A percentile compares a stretch with the other conserved stretches of the same genome.
phyloP scores from a whole-genome alignment of 2,329 filamentous ascomycete species.

The Exophiala sideris region DNA sequence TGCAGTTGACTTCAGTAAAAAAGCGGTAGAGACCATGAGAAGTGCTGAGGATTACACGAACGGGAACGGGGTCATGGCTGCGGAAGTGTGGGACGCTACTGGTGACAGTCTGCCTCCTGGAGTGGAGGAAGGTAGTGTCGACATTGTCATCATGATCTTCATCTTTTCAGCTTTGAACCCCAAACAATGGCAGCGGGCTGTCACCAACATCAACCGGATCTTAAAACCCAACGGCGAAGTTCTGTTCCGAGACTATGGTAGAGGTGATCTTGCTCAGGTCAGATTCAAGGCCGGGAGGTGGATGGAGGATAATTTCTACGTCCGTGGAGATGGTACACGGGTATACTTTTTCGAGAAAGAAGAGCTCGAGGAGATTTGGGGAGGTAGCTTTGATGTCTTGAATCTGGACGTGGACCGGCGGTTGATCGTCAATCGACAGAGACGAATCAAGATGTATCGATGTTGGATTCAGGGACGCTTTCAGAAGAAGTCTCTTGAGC shows the following conservation, averaged over 20 bases:
- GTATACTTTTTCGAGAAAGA: conserved; percentile 96
- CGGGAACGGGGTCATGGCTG: conserved; percentile 61
- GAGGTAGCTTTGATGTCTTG: conserved; percentile 65
- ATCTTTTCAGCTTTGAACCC: conserved; percentile 92
- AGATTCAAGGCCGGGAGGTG: conserved; percentile 94
- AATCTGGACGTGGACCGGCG: conserved; percentile 82
- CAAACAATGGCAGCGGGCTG: conserved; percentile 75
- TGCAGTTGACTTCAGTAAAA: conserved; percentile 95
- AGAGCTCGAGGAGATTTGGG: conserved; percentile 78
- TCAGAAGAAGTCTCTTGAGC: conserved; percentile 29
- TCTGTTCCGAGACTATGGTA: conserved; percentile 93
- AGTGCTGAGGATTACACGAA: conserved; percentile 71
- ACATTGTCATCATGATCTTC: conserved; percentile 92
- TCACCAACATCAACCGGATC: conserved; percentile 74
- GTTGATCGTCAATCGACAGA: conserved; percentile 85
- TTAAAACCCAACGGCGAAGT: conserved; percentile 92
- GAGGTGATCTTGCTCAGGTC: conserved; percentile 93
- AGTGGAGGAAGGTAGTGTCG: conserved; percentile 73
- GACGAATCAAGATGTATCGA: conserved; percentile 94
- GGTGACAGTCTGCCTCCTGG: conserved; percentile 69
- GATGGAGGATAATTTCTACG: conserved; percentile 95
- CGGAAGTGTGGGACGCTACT: conserved; percentile 92
- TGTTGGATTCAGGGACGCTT: conserved; percentile 67
- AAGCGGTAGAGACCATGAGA: conserved; percentile 89
- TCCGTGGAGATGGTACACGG: conserved; percentile 88